Evolutionary conservation across 2,329 filamentous ascomycete species (phyloP).

Genomic region (Aspergillus brunneoviolaceus): DNA sequence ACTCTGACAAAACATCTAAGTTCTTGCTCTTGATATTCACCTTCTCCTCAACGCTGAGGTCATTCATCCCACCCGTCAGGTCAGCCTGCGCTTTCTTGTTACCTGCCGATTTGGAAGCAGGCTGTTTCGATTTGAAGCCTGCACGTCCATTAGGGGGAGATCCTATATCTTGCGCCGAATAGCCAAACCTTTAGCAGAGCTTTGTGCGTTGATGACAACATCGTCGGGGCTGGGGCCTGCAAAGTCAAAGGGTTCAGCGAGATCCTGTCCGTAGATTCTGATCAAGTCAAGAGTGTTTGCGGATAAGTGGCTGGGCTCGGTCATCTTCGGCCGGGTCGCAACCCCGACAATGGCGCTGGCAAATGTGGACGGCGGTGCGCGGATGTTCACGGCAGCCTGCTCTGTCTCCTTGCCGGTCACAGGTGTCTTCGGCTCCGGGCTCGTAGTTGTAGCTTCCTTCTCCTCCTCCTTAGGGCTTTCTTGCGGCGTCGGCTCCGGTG

Average conservation of each 20-base stretch:
- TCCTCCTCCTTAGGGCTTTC: slow-evolving; percentile 3
- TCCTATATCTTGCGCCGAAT: slow-evolving; percentile 39
- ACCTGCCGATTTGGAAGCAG: slow-evolving; percentile 39
- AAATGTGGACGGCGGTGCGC: slow-evolving; percentile 52
- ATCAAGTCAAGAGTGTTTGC: slow-evolving; percentile 36
- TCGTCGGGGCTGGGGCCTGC: slow-evolving; percentile 89
- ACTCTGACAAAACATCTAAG: slow-evolving; percentile 79
- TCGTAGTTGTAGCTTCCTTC: neutral
- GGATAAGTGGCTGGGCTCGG: slow-evolving; percentile 36
- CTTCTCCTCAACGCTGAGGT: slow-evolving; percentile 51
- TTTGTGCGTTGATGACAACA: slow-evolving; percentile 80
- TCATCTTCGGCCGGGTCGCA: slow-evolving; percentile 22
- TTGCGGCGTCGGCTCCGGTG: slow-evolving; percentile 19
- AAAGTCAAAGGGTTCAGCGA: slow-evolving; percentile 60
- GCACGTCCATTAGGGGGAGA: slow-evolving; percentile 40
- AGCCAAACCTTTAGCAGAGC: slow-evolving; percentile 70
- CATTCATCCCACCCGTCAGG: slow-evolving; percentile 50
- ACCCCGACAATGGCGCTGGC: slow-evolving; percentile 46
- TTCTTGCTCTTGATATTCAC: slow-evolving; percentile 68
- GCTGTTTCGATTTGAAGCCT: slow-evolving; percentile 48
- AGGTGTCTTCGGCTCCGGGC: slow-evolving; percentile 8
- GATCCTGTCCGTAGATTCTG: slow-evolving; percentile 39
- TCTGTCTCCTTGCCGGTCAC: slow-evolving; percentile 16
- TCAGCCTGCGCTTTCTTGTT: slow-evolving; percentile 45
- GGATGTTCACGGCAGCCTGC: slow-evolving; percentile 30